Evolutionary conservation across 108 stramenopile species (phyloP).

Genomic region (Skeletonema grethae): DNA sequence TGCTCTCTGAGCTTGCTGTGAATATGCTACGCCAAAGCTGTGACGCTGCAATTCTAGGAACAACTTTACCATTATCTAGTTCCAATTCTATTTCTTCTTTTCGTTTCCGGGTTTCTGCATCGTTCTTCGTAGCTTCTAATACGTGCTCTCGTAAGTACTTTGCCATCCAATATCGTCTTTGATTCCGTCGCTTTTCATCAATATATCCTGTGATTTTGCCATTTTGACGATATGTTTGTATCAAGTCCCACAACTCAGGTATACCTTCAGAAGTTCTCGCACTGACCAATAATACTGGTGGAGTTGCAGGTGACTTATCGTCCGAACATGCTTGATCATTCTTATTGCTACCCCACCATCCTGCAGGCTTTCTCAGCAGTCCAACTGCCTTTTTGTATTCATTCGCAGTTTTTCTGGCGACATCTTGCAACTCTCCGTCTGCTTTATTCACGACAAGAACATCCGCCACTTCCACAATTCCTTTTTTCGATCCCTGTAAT

Average conservation of each 20-base stretch:
- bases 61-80: slow-evolving; percentile 50
- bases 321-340: neutral
- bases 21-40: slow-evolving; percentile 42
- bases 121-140: slow-evolving; percentile 28
- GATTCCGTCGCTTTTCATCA: slow-evolving; percentile 50
- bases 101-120: slow-evolving; percentile 33
- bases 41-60: slow-evolving; percentile 65
- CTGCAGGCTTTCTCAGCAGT: slow-evolving; percentile 49
- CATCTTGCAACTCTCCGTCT: slow-evolving; percentile 81
- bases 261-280: slow-evolving; percentile 62
- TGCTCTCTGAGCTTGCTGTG: neutral
- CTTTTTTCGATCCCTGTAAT: slow-evolving; percentile 95
- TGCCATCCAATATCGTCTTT: slow-evolving; percentile 79
- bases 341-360: slow-evolving; percentile 40
- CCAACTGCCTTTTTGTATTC: slow-evolving; percentile 75
- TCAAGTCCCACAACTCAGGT: slow-evolving; percentile 59
- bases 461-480: slow-evolving; percentile 97
- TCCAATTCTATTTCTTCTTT: slow-evolving; percentile 43
- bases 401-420: slow-evolving; percentile 67
- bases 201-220: slow-evolving; percentile 49
- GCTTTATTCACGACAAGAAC: slow-evolving; percentile 95
- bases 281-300: slow-evolving; percentile 72
- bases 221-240: slow-evolving; percentile 45
- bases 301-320: slow-evolving; percentile 31
- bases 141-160: slow-evolving; percentile 43